Percentiles rank a stretch among this genome's conserved stretches.
These are phyloP conservation scores for Chrysosporium keratinophilum DNA, from an alignment of 2,329 filamentous ascomycete genomes.

Conservation along the genomic window DNA sequence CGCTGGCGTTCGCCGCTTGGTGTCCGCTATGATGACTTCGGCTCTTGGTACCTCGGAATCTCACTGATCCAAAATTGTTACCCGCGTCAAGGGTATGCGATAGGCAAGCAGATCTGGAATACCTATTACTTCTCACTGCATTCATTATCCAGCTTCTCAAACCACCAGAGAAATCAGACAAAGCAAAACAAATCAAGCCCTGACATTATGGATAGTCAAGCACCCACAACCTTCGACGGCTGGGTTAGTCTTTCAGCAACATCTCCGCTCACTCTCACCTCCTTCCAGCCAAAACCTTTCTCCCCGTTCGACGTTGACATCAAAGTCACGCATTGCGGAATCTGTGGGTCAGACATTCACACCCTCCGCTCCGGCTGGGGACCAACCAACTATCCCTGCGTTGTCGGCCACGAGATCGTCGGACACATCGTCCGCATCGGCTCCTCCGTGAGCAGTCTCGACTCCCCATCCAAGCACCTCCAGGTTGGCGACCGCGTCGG, in stretches of 20 bases:
- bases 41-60: too few species aligned
- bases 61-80: too few species aligned
- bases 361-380: conserved; percentile 53
- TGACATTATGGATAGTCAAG: background rate
- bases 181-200: too few species aligned
- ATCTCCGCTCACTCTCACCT: conserved; percentile 25
- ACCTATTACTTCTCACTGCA: too few species aligned
- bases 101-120: too few species aligned
- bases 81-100: too few species aligned
- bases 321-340: conserved; percentile 70
- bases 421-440: conserved; percentile 59
- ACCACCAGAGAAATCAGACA: too few species aligned
- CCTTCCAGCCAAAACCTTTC: conserved; percentile 23
- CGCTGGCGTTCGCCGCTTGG: too few species aligned
- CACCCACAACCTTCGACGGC: conserved; percentile 25
- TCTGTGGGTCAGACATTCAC: conserved; percentile 64
- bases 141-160: too few species aligned
- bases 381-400: conserved; percentile 42
- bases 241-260: conserved; percentile 32
- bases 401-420: conserved; percentile 53
- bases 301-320: conserved; percentile 58
- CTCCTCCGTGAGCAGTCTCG: conserved; percentile 47
- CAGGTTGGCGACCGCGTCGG: conserved; percentile 56
- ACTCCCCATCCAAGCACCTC: conserved; percentile 36
- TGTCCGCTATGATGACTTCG: too few species aligned